Conservation (phyloP, 139 green algal genomes). For the Limnomonas spitsbergensis region DNA sequence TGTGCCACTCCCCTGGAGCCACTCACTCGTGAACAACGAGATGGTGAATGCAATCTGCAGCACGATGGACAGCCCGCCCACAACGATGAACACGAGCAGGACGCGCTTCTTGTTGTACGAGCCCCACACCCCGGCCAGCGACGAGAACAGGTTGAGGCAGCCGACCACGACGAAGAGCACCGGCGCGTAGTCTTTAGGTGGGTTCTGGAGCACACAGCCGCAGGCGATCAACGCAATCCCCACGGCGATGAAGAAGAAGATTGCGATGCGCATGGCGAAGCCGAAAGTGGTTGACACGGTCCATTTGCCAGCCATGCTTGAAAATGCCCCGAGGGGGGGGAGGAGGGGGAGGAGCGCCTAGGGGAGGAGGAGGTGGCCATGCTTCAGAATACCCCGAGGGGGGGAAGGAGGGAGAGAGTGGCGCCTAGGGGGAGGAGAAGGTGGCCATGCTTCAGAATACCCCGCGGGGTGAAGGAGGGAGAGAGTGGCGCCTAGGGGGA, state of each 20-base stretch:
- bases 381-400: too few relatives aligned
- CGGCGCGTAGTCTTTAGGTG: conserved; percentile 22
- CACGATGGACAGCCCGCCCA: conserved; percentile 30
- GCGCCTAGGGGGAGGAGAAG: too few relatives aligned
- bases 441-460: too few relatives aligned
- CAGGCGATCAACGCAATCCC: conserved; percentile 32
- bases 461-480: too few relatives aligned
- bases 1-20: neutral
- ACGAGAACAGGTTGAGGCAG: conserved; percentile 32
- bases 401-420: too few relatives aligned
- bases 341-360: too few relatives aligned
- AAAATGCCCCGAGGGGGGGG: too few relatives aligned
- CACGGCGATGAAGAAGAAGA: conserved; percentile 11
- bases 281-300: neutral
- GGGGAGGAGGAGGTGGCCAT: too few relatives aligned
- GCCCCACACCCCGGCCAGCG: conserved; percentile 34
- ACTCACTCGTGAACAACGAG: neutral
- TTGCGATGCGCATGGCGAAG: conserved; percentile 25
- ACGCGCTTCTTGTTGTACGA: conserved; percentile 43
- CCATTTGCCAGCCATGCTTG: conserved; percentile 4
- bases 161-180: conserved; percentile 33
- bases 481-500: too few relatives aligned
- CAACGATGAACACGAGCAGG: conserved; percentile 32
- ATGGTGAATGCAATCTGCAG: conserved; percentile 31
- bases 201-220: conserved; percentile 34